Evolutionary conservation across 306 rosid species (phyloP), one percentile per base, ranked within the genome.

Genomic region (Quillaja saponaria): DNA sequence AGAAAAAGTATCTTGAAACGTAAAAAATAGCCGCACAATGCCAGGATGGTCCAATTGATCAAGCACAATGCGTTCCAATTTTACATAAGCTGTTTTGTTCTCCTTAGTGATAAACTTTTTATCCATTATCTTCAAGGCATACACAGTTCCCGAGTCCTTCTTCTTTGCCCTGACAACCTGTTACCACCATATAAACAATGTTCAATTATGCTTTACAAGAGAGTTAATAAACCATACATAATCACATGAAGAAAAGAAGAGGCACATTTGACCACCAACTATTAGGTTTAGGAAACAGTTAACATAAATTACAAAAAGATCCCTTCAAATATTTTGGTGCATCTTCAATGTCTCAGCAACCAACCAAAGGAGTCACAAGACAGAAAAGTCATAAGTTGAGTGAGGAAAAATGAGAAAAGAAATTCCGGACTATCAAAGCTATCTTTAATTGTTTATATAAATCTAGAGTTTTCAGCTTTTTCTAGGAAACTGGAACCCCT

Each of bases 91-190:
- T 47, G 98, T 91, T 82, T 91, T 91, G 58, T 91, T 91, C 77
- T 91, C 98, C 77, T 91, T 91, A 44, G 98, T 91, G 44, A 91
- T 91, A 71, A 91, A 94, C 51, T 90, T 94, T 67, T 94, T 94
- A 75, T 94, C 99, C 99, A 94, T 94, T 71, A 94, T 90, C 82
- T 94, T 94, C 92, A 94, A 68, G 51, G 99, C 99, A 74, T 89
- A 94, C 56, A 94, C 82, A 56, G 33, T 61, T 71, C 97, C 97
- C 0, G 96, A 63, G 73, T 94, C 95, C 85, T 81, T 94, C 85
- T 94, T 94, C 91, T 79, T 94, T 47, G 99, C 99, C 80, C 99
- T 87, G 73, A 94, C 99, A 76, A 94, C 99, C 97, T 94, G 77
- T 25, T 68, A 13, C 76, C 38, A 47, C 12, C 50, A 53, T 42